Evolutionary conservation across 345 rosid species (phyloP), one percentile per base, ranked within the genome.

Genomic region (Reutealis trisperma): DNA sequence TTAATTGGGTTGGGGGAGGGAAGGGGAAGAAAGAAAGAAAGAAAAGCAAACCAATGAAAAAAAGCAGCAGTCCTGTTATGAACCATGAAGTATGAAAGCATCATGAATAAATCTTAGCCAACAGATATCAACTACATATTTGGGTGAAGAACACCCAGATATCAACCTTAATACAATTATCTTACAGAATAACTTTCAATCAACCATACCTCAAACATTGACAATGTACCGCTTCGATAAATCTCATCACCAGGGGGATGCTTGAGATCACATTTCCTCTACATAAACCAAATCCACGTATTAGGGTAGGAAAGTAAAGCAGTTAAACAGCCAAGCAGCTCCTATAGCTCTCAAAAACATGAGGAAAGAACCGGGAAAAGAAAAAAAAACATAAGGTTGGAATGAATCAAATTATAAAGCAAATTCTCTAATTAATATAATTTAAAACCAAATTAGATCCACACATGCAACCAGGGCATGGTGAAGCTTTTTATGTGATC

Each of bases 211-310:
- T 96, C 98, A 87, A 96, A 96, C 99, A 96, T 96, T 69, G 99
- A 96, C 81, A 96, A 77, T 11, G 98, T 96, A 77, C 97, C 97
- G 70, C 99, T 85, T 81, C 99, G 89, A 74, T 96, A 96, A 77
- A 96, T 96, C 89, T 94, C 99, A 83, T 96, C 99, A 25, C 98
- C 99, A 70, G 99, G 99, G 21, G 98, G 99, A 74, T 96, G 97
- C 88, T 96, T 94, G 67, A 94, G 88, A 87, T 96, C 99, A 81
- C 99, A 95, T 85, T 95, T 95, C 82, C 83, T 91, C 98, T 94
- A 77, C 77, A 88, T 25, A 63, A 32, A 58, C 24, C 45, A 63
- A 30, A 32, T 22, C 21, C 51, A 32, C 47, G 22, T 19, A 70
- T 30, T 19, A 72, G 67, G 37, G 41, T 37, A 37, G 41, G 41